Base-by-base conservation (phyloP, 345 rosid genomes). In the Diplotaxis tenuifolia region DNA sequence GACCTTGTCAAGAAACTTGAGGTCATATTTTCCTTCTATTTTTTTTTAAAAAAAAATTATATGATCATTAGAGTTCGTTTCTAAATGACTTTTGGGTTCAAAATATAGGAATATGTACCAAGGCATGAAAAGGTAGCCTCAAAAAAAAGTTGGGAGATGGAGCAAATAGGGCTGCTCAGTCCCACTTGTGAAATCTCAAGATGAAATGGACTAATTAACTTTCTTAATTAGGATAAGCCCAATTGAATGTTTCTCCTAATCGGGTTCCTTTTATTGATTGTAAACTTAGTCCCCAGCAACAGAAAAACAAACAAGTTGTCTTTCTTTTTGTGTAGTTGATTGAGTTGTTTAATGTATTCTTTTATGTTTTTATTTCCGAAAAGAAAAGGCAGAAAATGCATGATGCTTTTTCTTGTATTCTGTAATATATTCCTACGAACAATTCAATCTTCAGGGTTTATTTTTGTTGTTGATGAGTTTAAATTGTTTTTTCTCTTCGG, bases 91-190 rank as follows among this genome's bases (percentile, higher is more conserved):
- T 32, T 47, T 55, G n/a, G 20, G 16, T 38, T 58, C 59, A 0
- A 2, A 31, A 62, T 7, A 14, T 62, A 92, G 98, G 98, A 90
- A 62, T 92, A 92, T 72, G 82, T 79, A 67, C 92, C 96, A 1
- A 78, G 80, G 54, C 94, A 89, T 62, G 92, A 89, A 76, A 85
- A 82, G 64, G 96, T 83, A 21, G 96, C 94, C 6, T 76, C 94
- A 20, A 88, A 87, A 85, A 77, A 83, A 42, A 90, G 82, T 16
- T 92, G 98, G 96, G 94, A 92, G 83, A 85, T 32, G 42, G 87
- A 85, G 76, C 89, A 82, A 63, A 70, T 82, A 32, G 85, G 80
- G 6, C 68, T 72, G 67, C 3, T 25, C 28, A 64, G 86, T 31
- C 62, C 84, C 16, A 75, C 79, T 62, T 81, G 85, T 67, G 87